Evolutionary conservation across 2,329 filamentous ascomycete genomes (phyloP).

Genomic region (Microthyrium microscopicum): DNA sequence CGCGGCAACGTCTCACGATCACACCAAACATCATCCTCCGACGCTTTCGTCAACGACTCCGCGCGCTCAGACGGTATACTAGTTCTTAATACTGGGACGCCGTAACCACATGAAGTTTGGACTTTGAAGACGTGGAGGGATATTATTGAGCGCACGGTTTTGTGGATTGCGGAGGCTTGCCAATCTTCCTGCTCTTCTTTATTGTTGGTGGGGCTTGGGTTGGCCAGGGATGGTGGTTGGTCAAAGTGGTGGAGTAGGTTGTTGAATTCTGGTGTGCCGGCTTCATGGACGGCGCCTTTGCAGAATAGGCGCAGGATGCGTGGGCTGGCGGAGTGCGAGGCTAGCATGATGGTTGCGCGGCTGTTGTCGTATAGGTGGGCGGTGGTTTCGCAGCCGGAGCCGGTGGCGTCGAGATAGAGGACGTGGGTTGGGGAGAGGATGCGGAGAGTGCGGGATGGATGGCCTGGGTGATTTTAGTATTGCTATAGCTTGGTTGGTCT

Average conservation of each 20-base stretch:
- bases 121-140: conserved; percentile 46
- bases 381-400: conserved; percentile 62
- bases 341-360: conserved; percentile 59
- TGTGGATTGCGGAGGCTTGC: not conserved
- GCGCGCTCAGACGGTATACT: conserved; percentile 16
- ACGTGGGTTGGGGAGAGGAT: conserved; percentile 41
- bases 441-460: conserved; percentile 43
- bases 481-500: not conserved
- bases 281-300: conserved; percentile 41
- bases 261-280: conserved; percentile 29
- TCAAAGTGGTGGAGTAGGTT: conserved; percentile 16
- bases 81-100: conserved; percentile 32
- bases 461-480: too few species aligned
- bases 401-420: conserved; percentile 58
- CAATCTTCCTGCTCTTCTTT: not conserved
- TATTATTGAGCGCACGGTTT: conserved; percentile 43
- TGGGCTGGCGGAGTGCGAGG: conserved; percentile 42
- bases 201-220: not conserved
- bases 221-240: conserved; percentile 12
- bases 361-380: conserved; percentile 62
- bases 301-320: conserved; percentile 51
- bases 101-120: conserved; percentile 51
- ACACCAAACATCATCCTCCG: conserved; percentile 9
- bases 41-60: conserved; percentile 17
- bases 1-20: conserved; percentile 39